Base-by-base conservation (phyloP, 306 rosid genomes). In the Citrullus colocynthis region DNA sequence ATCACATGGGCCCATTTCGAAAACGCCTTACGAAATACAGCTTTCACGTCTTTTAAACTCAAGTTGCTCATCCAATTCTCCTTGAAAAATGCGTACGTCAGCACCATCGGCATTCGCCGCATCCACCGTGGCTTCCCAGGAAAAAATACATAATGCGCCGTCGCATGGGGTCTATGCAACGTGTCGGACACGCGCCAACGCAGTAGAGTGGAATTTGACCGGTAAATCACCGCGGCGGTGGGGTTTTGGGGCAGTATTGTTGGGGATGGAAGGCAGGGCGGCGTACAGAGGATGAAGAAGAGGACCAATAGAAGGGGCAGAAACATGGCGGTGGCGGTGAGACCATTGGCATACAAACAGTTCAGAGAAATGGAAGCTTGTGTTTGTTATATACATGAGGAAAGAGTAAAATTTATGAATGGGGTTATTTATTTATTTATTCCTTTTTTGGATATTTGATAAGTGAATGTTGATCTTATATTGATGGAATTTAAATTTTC, bases 91-190 rank as follows among this genome's bases (percentile, higher is more conserved):
- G 85, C 88, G 15, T 93, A 93, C 9, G 94, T 89, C 39, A 93
- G 88, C 61, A 71, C 83, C 85, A 87, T 93, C 1, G 96, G 97
- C 87, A 85, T 81, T 9, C 36, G 73, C 18, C 88, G 89, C 4
- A 78, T 74, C 98, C 98, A 93, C 41, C 92, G 80, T 4, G 98
- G 98, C 65, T 84, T 91, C 28, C 92, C 97, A 0, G 89, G 90
- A 58, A 93, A 93, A 79, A 62, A 90, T 17, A 76, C 86, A 69
- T 86, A 91, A 55, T 65, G 83, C 37, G 76, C 49, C 7, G 87
- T 67, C 7, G 78, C 83, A 75, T 78, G 93, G 61, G 71, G 21
- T 48, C 9, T 55, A 13, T 76, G 78, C 42, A 72, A 14, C 15
- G 39, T 15, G 36, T 45, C 12, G 32, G 45, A 0, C 45, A 63